Evolutionary conservation across 371 early-diverging fungal species (phyloP).

Genomic region (Zychaea mexicana): DNA sequence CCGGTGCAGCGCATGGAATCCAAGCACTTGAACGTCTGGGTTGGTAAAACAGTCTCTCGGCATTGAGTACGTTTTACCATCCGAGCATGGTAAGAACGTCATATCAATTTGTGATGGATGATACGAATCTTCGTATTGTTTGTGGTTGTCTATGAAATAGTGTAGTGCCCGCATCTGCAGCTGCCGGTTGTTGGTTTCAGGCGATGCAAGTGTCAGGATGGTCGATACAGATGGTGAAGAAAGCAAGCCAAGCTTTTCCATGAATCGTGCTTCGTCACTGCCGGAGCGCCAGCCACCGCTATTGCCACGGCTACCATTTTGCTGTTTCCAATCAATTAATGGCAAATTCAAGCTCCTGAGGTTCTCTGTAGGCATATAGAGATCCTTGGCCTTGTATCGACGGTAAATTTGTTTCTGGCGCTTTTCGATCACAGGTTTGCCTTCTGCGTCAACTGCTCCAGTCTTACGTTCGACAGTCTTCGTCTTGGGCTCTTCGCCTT

Average conservation of each 20-base stretch:
- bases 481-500: constrained; percentile 36
- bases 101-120: constrained; percentile 40
- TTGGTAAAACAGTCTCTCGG: constrained; percentile 71
- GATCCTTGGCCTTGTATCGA: constrained; percentile 70
- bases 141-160: constrained; percentile 77
- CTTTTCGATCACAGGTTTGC: constrained; percentile 23
- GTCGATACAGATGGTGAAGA: constrained; percentile 54
- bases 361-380: constrained; percentile 73
- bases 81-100: constrained; percentile 69
- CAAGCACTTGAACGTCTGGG: constrained; percentile 63
- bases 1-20: constrained; percentile 64
- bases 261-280: constrained; percentile 63
- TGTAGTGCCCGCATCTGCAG: constrained; percentile 56
- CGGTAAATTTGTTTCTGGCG: constrained; percentile 23
- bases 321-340: constrained; percentile 68
- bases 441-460: constrained; percentile 13
- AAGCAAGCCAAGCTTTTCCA: constrained; percentile 68
- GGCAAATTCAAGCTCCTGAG: constrained; percentile 67
- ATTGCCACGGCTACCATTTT: neutral
- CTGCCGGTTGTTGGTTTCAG: constrained; percentile 24
- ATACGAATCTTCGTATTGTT: constrained; percentile 55
- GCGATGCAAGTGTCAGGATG: constrained; percentile 58
- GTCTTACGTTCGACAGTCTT: constrained; percentile 20
- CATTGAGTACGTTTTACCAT: constrained; percentile 37
- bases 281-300: constrained; percentile 55